Conservation (phyloP, 2,329 filamentous ascomycete species). For the Aaosphaeria pasadenensis region DNA sequence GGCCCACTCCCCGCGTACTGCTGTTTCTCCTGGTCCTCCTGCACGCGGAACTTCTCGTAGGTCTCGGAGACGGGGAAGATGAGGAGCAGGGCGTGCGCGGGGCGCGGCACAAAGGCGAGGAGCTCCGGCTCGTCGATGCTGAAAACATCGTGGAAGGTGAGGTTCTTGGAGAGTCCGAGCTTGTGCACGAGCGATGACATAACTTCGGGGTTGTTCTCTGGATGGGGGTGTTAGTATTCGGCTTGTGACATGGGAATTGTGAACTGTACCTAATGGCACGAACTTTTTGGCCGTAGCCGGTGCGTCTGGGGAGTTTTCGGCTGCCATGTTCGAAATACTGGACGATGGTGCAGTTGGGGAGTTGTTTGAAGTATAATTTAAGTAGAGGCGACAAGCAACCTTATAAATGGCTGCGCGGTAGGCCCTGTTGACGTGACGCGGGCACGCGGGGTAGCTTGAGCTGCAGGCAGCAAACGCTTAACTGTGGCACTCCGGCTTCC, state of each 20-base stretch:
- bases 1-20: conserved; percentile 68
- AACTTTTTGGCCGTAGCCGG: conserved; percentile 34
- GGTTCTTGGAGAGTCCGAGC: conserved; percentile 75
- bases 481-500: no score
- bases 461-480: no score
- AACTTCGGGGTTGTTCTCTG: conserved; percentile 80
- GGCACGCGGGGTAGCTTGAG: no score
- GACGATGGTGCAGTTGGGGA: no score
- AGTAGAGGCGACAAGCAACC: no score
- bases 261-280: conserved; percentile 33
- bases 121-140: conserved; percentile 83
- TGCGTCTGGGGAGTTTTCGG: conserved; percentile 25
- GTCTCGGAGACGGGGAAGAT: conserved; percentile 81
- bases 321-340: conserved; percentile 17
- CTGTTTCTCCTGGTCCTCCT: conserved; percentile 64
- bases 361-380: no score
- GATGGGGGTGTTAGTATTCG: conserved; percentile 10
- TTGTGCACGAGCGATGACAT: conserved; percentile 82
- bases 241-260: neutral
- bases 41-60: conserved; percentile 73
- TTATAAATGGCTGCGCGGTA: no score
- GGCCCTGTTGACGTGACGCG: no score
- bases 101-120: conserved; percentile 82
- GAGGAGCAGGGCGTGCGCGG: conserved; percentile 82
- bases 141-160: conserved; percentile 88